Conservation (phyloP, 2,329 filamentous ascomycete species). For the Raffaelea arxii region DNA sequence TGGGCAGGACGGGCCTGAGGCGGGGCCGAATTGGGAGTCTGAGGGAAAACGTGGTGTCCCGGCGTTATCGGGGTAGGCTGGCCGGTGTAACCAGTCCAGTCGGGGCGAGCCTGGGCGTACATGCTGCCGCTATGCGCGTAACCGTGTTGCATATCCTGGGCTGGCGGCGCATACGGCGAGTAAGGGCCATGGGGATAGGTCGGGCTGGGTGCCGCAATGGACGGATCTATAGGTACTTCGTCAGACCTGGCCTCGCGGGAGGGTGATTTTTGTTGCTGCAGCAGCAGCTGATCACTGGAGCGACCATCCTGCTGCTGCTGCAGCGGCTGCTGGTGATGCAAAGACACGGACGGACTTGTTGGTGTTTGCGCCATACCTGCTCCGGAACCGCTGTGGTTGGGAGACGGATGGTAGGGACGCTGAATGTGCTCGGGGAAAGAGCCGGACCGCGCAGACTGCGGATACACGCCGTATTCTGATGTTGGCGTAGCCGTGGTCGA, state of each 20-base stretch:
- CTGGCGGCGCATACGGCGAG: slow-evolving; percentile 74
- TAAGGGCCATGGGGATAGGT: slow-evolving; percentile 66
- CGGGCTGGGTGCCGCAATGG: slow-evolving; percentile 86
- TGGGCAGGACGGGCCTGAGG: slow-evolving; percentile 48
- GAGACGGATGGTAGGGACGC: slow-evolving; percentile 72
- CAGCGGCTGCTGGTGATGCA: no score
- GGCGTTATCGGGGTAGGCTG: slow-evolving; percentile 40
- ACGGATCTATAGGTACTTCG: slow-evolving; percentile 98
- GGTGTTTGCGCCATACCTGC: slow-evolving; percentile 93
- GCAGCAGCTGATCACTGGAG: slow-evolving; percentile 46
- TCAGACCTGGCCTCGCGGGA: slow-evolving; percentile 76
- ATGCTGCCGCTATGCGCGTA: slow-evolving; percentile 56
- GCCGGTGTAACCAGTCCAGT: slow-evolving; percentile 62
- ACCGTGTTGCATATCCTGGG: slow-evolving; percentile 76
- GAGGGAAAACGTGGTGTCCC: slow-evolving; percentile 44
- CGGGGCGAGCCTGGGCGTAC: slow-evolving; percentile 61
- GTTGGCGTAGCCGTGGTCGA: slow-evolving; percentile 74
- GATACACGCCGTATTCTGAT: slow-evolving; percentile 79
- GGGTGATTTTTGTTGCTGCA: slow-evolving; percentile 46
- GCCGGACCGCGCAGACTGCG: slow-evolving; percentile 65
- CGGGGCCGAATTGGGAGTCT: slow-evolving; percentile 44
- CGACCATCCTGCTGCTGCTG: slow-evolving; percentile 81
- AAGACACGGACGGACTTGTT: slow-evolving; percentile 97
- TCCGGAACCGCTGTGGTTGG: slow-evolving; percentile 60
- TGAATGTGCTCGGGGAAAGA: slow-evolving; percentile 83